A percentile compares a stretch with the other conserved stretches of the same genome.
Conservation (phyloP, 352 stramenopile species). For the Phytopythium montanum region DNA sequence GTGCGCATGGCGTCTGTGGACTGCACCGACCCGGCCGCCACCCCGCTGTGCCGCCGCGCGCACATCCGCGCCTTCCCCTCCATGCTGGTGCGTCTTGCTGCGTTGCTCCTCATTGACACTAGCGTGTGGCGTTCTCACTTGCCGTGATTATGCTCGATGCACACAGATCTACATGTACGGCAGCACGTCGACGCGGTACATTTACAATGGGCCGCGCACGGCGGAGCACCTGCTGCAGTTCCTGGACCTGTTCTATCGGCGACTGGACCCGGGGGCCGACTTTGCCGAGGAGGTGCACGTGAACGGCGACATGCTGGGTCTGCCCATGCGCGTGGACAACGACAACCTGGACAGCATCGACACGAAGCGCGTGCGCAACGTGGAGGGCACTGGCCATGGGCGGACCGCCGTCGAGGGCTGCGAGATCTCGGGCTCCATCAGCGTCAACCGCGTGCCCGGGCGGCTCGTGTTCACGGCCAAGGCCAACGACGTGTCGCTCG, state of each 20-base stretch:
- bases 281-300: conserved; percentile 78
- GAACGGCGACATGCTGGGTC: conserved; percentile 38
- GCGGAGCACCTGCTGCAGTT: conserved; percentile 75
- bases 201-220: conserved; percentile 79
- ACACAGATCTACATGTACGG: conserved; percentile 81
- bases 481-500: conserved; percentile 70
- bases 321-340: conserved; percentile 52
- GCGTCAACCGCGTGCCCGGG: conserved; percentile 72
- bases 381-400: conserved; percentile 17
- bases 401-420: conserved; percentile 56
- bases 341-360: conserved; percentile 47
- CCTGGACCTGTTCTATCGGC: conserved; percentile 80
- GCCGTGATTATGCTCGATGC: neutral
- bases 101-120: too few species aligned
- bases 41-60: conserved; percentile 61
- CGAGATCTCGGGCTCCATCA: conserved; percentile 75
- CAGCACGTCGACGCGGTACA: conserved; percentile 69
- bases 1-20: conserved; percentile 79
- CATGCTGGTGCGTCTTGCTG: conserved; percentile 47
- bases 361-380: conserved; percentile 44
- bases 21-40: conserved; percentile 62
- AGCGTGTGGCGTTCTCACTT: too few species aligned
- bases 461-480: conserved; percentile 65
- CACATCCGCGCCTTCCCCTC: conserved; percentile 79
- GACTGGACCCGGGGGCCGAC: conserved; percentile 70